These are phyloP conservation scores for Monosporascus sp. DNA, from an alignment of 2,329 filamentous ascomycete genomes.

Conservation along the genomic window DNA sequence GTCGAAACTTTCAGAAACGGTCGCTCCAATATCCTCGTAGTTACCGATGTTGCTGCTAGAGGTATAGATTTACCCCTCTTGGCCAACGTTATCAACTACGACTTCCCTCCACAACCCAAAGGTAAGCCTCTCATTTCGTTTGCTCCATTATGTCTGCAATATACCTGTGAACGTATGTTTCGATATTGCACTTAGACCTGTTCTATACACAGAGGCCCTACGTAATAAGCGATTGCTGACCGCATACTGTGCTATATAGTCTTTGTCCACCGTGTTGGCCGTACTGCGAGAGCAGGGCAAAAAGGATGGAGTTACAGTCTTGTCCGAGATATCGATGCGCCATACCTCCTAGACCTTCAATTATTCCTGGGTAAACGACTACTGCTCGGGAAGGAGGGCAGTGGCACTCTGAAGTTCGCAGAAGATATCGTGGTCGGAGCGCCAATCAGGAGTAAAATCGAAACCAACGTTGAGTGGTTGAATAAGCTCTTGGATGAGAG, in stretches of 20 bases:
- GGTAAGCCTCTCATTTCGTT: background rate
- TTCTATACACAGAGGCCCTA: background rate
- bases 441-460: constrained; percentile 67
- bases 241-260: constrained; percentile 35
- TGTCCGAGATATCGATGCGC: constrained; percentile 79
- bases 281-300: constrained; percentile 89
- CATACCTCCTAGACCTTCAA: constrained; percentile 90
- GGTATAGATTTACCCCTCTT: constrained; percentile 97
- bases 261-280: constrained; percentile 91
- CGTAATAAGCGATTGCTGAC: too few species aligned
- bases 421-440: constrained; percentile 80
- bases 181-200: background rate
- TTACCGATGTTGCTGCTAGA: constrained; percentile 92
- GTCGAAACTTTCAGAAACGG: constrained; percentile 85
- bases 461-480: constrained; percentile 75
- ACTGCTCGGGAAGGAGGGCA: constrained; percentile 63
- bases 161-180: background rate
- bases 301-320: constrained; percentile 95
- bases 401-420: constrained; percentile 62
- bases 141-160: background rate
- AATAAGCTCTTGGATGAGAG: constrained; percentile 72
- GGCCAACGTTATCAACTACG: constrained; percentile 97
- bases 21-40: constrained; percentile 82
- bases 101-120: constrained; percentile 95
- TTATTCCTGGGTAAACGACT: constrained; percentile 86